Conservation (phyloP, 108 stramenopile genomes). For the Skeletonema menzelii region DNA sequence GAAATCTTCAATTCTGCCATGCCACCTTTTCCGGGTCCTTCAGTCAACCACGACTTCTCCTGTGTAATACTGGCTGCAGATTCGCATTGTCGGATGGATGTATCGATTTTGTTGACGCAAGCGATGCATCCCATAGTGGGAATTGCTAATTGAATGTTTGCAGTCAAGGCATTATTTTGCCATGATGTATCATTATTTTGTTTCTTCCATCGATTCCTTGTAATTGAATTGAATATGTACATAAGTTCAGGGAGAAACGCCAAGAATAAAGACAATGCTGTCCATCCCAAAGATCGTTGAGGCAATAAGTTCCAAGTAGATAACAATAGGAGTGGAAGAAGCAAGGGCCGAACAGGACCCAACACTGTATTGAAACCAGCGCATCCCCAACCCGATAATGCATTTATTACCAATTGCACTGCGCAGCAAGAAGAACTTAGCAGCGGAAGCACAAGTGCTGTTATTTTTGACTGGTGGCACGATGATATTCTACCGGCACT, state of each 20-base stretch:
- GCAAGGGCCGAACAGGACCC: slow-evolving; percentile 47
- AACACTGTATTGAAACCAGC: slow-evolving; percentile 83
- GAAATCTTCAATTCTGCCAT: slow-evolving; percentile 33
- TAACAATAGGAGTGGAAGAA: slow-evolving; percentile 13
- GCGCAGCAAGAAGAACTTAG: slow-evolving; percentile 78
- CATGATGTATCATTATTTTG: not conserved
- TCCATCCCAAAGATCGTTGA: slow-evolving; percentile 19
- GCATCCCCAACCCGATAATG: slow-evolving; percentile 61
- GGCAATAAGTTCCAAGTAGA: slow-evolving; percentile 30
- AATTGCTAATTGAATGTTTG: slow-evolving; percentile 52
- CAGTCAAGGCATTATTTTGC: slow-evolving; percentile 2
- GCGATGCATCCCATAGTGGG: slow-evolving; percentile 90
- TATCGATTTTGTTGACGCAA: slow-evolving; percentile 80
- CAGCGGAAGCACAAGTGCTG: slow-evolving; percentile 56
- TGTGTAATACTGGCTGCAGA: slow-evolving; percentile 29
- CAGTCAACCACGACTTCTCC: slow-evolving; percentile 61
- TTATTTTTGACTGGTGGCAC: slow-evolving; percentile 10
- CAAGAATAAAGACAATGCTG: slow-evolving; percentile 33
- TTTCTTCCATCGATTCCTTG: not conserved
- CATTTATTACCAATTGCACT: slow-evolving; percentile 75
- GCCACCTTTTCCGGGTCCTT: slow-evolving; percentile 47
- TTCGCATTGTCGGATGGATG: slow-evolving; percentile 47
- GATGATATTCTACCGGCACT: not conserved
- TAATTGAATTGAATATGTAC: slow-evolving; percentile 44
- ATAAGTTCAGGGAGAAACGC: slow-evolving; percentile 76